Percentiles rank a stretch among this genome's conserved stretches.
phyloP scores from a whole-genome alignment of 192 early-diverging fungal genomes.

The Coemansia sp. region DNA sequence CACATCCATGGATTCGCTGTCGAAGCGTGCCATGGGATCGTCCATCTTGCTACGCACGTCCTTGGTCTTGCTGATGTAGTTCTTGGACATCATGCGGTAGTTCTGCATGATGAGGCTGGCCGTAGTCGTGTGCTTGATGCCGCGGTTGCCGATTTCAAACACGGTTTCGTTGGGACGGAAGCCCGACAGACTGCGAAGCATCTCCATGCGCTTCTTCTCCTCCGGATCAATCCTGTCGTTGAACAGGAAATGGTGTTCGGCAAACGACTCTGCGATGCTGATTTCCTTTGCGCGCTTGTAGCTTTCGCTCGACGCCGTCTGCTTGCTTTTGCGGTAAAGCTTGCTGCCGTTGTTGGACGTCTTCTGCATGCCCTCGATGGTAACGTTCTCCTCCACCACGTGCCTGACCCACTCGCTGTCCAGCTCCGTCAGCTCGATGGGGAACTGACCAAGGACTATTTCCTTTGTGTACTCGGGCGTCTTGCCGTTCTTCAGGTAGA shows the following conservation, averaged over 20 bases:
- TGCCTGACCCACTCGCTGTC: slow-evolving; percentile 74
- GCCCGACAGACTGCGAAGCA: slow-evolving; percentile 71
- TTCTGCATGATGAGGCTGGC: slow-evolving; percentile 67
- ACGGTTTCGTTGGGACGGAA: slow-evolving; percentile 91
- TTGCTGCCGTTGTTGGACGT: slow-evolving; percentile 81
- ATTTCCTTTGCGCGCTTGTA: slow-evolving; percentile 87
- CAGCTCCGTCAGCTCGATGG: slow-evolving; percentile 61
- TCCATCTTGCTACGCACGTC: slow-evolving; percentile 30
- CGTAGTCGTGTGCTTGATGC: slow-evolving; percentile 68
- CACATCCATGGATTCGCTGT: slow-evolving; percentile 7
- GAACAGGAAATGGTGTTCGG: slow-evolving; percentile 78
- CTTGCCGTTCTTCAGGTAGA: slow-evolving; percentile 17
- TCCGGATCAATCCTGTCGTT: slow-evolving; percentile 49
- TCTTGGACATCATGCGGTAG: slow-evolving; percentile 49
- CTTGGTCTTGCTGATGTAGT: slow-evolving; percentile 30
- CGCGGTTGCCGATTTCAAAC: slow-evolving; percentile 89
- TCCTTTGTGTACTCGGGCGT: slow-evolving; percentile 71
- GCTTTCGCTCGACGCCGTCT: slow-evolving; percentile 77
- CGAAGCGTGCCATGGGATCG: slow-evolving; percentile 42
- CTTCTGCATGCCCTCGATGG: slow-evolving; percentile 61
- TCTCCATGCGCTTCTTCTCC: slow-evolving; percentile 63
- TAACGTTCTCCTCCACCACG: slow-evolving; percentile 59
- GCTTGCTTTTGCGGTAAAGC: slow-evolving; percentile 79
- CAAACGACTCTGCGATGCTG: slow-evolving; percentile 53
- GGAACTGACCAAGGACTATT: slow-evolving; percentile 76